Evolutionary conservation across 169 alveolate genomes (phyloP), one percentile per base, ranked within the genome.

Genomic region (Plasmodium berghei): DNA sequence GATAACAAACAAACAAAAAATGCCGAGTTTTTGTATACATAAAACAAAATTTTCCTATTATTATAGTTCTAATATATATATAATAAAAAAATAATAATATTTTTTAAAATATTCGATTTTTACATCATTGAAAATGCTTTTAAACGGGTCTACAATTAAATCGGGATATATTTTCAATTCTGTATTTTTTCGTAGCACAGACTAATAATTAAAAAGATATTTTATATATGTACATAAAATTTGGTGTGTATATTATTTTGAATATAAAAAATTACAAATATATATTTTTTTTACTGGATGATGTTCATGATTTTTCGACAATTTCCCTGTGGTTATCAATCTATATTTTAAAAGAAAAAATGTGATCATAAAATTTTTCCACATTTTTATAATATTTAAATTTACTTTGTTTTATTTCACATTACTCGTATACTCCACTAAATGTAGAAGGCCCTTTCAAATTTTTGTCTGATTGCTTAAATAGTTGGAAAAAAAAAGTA

Each of bases 401-500:
- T 34, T 66, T 66, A 14, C 9, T 52, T 14, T 14, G 22, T 12
- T 58, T 20, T 58, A 9, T 58, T 12, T 9, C 3, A 5, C 20
- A 28, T 74, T 75, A 75, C 88, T 75, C 88, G 66, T 75, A 75
- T 49, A 75, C 88, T 8, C 75, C 88, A 67, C 88, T 75, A 3
- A 72, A 10, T 52, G 22, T 52, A 16, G 59, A 52, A 20, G 48
- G 64, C 8, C 12, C 24, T 69, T 55, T 56, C 28, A 24, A n/a
- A 22, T 22, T 49, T 34, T 9, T 58, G 49, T 72, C 42, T 73
- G 24, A 16, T 64, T 61, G 9, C 24, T 61, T 24, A 61, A 8
- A 9, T n/a, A 8, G 16, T 20, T 64, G 34, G 12, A 63, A 12
- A n/a, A 64, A 14, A 40, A 64, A 40, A 52, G 22, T 3, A 34